Evolutionary conservation across 2,329 filamentous ascomycete species (phyloP), one percentile per base, ranked within the genome.

Genomic region (Pyrenophora tritici-repentis): DNA sequence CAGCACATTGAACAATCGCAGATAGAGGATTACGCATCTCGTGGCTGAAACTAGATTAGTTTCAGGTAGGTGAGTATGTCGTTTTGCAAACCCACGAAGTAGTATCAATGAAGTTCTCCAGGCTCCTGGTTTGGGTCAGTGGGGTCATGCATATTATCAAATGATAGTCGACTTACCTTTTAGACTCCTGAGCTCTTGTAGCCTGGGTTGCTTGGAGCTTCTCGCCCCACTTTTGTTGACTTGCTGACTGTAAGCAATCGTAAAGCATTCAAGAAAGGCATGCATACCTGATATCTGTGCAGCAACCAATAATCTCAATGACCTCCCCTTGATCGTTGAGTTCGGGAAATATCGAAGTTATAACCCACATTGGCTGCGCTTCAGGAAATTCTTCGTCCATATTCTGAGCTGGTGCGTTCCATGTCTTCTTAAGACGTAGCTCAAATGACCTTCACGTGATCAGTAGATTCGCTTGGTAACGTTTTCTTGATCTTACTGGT

Each of bases 1-100:
- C 76, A 0, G 76, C 76, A 35, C 71, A 73, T 32, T 76, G 75
- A 24, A 78, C 54, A 31, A 78, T 76, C 3, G 76, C 76, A 16
- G 63, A 70, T 0, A 77, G 59, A 8, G 75, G 75, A 39, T 77
- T 78, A 2, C 76, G 63, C 73, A 78, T 77, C 55, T 78, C 76
- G 52, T 78, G 63, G 1, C 45, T 47, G 10, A 3, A 22, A n/a
- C 4, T 9, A 9, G 18, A 20, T 47, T 20, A 47, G 38, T 10
- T 24, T 2, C 22, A 32, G 40, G 12, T 9, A 14, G 6, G 4
- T 3, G 9, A 6, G 16, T 20, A 12, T 32, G 20, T 8, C 2
- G 17, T 22, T 6, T 32, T 40, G 12, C 7, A 2, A 20, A 34
- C 45, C 26, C 33, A 47, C 29, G 63, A 66, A 1, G 66, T 69